Evolutionary conservation across 2,329 filamentous ascomycete genomes (phyloP), one percentile per base, ranked within the genome.

Genomic region (Diplodia intermedia): DNA sequence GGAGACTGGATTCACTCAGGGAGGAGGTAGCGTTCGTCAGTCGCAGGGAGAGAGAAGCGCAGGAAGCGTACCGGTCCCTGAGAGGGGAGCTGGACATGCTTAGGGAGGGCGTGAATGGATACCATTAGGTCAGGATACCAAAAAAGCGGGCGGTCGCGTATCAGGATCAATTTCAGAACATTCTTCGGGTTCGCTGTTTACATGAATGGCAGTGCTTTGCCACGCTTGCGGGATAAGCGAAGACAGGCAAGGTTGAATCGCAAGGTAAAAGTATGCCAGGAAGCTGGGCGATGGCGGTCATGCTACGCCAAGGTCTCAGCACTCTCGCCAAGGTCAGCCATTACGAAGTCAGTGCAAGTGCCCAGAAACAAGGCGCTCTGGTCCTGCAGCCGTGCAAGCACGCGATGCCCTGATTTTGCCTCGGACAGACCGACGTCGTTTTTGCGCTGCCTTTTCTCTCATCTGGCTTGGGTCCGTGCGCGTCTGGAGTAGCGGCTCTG

Each of bases 1-100:
- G 88, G 67, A 86, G 95, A 36, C 81, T 98, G 65, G 91, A 91
- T 72, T 85, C 85, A 12, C 81, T 97, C 68, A 87, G 93, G 62
- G 90, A 91, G n/a, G 93, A 97, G 78, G 93, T 97, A 26, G 86
- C 84, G 7, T 92, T 91, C 73, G 86, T 98, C 11, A 91, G 89
- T 72, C 88, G 88, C 73, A 85, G 94, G 70, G 94, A 98, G 82
- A 86, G 94, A 69, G 93, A 97, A 80, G 93, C 93, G 7, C 95
- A 99, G 80, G 93, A 97, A 71, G 78, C 90, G 74, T 99, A 95
- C 77, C 86, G 91, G 73, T 83, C 82, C 71, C 87, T 89, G 69
- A 92, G 87, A 79, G 92, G 93, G 56, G 95, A 98, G 83, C 79
- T 97, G 72, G 87, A 89, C 57, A 82, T 80, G 66, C 80, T 97